A percentile compares a stretch with the other conserved stretches of the same genome.
Conservation (phyloP, 495 filamentous ascomycete genomes). For the Tuber magnatum region DNA sequence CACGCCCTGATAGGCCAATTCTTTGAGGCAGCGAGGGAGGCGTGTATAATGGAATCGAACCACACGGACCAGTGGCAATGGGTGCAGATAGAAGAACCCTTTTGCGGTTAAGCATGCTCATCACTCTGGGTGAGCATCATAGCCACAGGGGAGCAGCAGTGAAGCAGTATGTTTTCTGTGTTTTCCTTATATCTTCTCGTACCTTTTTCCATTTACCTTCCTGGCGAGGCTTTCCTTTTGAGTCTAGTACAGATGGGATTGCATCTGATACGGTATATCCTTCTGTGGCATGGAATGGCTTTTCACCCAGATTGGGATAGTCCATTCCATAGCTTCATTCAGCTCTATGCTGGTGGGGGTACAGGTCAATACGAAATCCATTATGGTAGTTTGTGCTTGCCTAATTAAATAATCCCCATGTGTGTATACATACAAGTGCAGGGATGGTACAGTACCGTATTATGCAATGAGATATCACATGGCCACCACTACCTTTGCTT, state of each 20-base stretch:
- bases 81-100: neutral
- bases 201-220: neutral
- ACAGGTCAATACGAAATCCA: too few relatives aligned
- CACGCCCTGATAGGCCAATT: slow-evolving; percentile 33
- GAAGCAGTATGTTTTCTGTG: slow-evolving; percentile 10
- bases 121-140: slow-evolving; percentile 26
- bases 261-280: neutral
- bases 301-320: neutral
- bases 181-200: neutral
- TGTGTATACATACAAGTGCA: too few relatives aligned
- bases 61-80: slow-evolving; percentile 28
- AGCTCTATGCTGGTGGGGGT: too few relatives aligned
- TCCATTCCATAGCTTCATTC: too few relatives aligned
- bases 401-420: too few relatives aligned
- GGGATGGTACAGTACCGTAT: too few relatives aligned
- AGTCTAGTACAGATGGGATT: neutral
- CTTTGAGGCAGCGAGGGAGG: slow-evolving; percentile 32
- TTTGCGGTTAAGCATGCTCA: slow-evolving; percentile 25
- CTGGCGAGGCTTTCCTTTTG: neutral
- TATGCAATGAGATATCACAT: too few relatives aligned
- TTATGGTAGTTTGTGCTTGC: too few relatives aligned
- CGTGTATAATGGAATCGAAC: slow-evolving; percentile 32
- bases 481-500: neutral
- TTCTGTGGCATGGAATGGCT: neutral
- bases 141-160: slow-evolving; percentile 17